Base-by-base conservation (phyloP, 805 yeast species). In the Clavispora fructus region DNA sequence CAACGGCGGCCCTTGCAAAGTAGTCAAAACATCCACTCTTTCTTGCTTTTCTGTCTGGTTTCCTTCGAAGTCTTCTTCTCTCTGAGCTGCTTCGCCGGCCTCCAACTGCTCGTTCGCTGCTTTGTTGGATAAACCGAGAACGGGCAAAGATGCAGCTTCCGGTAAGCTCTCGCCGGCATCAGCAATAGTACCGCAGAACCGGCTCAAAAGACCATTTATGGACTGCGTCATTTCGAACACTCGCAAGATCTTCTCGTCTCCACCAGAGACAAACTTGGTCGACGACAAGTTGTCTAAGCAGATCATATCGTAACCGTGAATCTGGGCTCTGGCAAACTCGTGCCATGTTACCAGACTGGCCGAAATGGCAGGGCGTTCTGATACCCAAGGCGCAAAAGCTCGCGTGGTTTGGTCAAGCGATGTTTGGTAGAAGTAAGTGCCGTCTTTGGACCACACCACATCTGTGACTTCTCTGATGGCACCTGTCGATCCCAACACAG, bases 231-330 rank as follows among this genome's bases (percentile, higher is more conserved):
- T 85, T 53, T 86, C 91, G 62, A 95, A 94, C 0, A 90, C 87
- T 55, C 99, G 74, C 52, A 92, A 65, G 10, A 89, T 82, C 68
- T 94, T 95, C 60, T 94, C 99, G 61, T 95, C 99, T 41, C 97
- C 98, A 13, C 91, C 98, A 44, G 96, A 87, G 3, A 91, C 86
- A 68, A 87, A 92, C 52, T 77, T 70, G 1, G 85, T 73, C 42
- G 73, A 65, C 14, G 78, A 65, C 12, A 94, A 64, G 11, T 85
- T 73, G 33, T 82, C 79, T 7, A 87, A 71, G 54, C 96, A 82
- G 33, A 87, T 75, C 97, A 94, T 90, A 60, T 94, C 98, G 61
- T 89, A 94, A 8, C 99, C 99, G 64, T 94, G 99, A 52, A 94
- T 94, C 64, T 94, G 99, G 0, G 99, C 98, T 55, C 99, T 78